A percentile compares a stretch with the other conserved stretches of the same genome.
Evolutionary conservation across 2,329 filamentous ascomycete genomes (phyloP).

Genomic region (Aspergillus japonicus): DNA sequence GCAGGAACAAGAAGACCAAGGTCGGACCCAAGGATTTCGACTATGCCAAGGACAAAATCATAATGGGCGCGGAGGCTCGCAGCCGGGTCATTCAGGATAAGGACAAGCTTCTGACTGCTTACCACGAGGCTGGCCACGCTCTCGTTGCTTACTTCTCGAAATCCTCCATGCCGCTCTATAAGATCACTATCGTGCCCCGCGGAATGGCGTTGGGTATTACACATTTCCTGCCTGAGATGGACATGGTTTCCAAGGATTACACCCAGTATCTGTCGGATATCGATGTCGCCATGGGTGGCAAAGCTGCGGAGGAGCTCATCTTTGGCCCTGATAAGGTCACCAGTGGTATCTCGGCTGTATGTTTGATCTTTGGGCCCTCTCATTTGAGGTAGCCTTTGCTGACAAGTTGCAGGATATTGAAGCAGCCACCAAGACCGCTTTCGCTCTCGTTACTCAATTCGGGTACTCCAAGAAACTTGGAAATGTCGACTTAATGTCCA

Average conservation of each 20-base stretch:
- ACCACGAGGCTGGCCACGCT: slow-evolving; percentile 94
- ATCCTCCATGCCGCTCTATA: slow-evolving; percentile 78
- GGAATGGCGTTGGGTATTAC: slow-evolving; percentile 85
- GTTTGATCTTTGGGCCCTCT: slow-evolving; percentile 30
- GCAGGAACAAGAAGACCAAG: slow-evolving; percentile 73
- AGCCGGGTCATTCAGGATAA: slow-evolving; percentile 88
- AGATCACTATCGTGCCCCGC: slow-evolving; percentile 93
- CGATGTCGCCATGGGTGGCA: slow-evolving; percentile 79
- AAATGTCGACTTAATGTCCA: slow-evolving; percentile 80
- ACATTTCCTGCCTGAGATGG: slow-evolving; percentile 82
- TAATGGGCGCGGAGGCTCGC: slow-evolving; percentile 91
- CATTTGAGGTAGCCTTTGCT: slow-evolving; percentile 11
- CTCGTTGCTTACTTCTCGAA: slow-evolving; percentile 83
- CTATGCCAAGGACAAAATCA: slow-evolving; percentile 97
- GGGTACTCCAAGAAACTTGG: slow-evolving; percentile 88
- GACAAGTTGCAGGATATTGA: slow-evolving; percentile 67
- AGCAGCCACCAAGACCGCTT: slow-evolving; percentile 76
- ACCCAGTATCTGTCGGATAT: slow-evolving; percentile 78
- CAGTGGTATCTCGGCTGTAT: slow-evolving; percentile 76
- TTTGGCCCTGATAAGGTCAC: slow-evolving; percentile 91
- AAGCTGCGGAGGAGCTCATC: slow-evolving; percentile 84
- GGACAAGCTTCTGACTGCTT: slow-evolving; percentile 94
- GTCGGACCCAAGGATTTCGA: slow-evolving; percentile 82
- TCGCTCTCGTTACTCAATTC: slow-evolving; percentile 80
- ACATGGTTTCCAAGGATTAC: slow-evolving; percentile 86